Base-by-base conservation (phyloP, 1,284 basidiomycete genomes). In the Sanghuangporus sanghuang region DNA sequence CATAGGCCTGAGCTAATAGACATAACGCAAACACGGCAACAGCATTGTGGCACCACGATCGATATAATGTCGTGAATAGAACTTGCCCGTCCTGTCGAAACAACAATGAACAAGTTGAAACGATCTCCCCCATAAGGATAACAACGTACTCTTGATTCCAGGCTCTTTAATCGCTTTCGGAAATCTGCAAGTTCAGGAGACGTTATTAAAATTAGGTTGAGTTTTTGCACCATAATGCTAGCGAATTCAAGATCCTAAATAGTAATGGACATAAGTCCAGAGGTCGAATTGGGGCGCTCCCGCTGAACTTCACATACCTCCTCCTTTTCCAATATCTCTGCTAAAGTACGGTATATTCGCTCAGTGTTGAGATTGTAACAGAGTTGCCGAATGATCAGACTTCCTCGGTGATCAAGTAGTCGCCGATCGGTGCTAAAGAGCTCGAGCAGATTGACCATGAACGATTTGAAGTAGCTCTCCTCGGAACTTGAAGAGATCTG, bases 41-140 rank as follows among this genome's bases (percentile, higher is more conserved):
- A 0, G 97, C 92, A 72, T 98, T 98, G 73, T 99, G 97, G 74
- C 95, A 98, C 96, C 97, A 99, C 46, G 95, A 98, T 42, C 94
- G 85, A 73, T 99, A 99, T 18, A 99, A 78, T 0, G 90, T 92
- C 1, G 90, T 92, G 73, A 99, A 99, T 27, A 99, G 76, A 6
- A 87, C 87, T 77, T 98, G 95, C 0, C 96, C 95, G 68, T 99
- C 97, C 86, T 95, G 85, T 89, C 90, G 67, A 53, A 66, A 18
- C 32, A 35, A 35, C 61, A 18, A 38, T 57, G 54, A 46, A 42
- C 40, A 42, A 9, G 44, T 46, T 18, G 62, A 9, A 40, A 14
- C 66, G 40, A 40, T 67, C 18, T 11, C 36, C 2, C 2, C 64
- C 3, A 16, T 62, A 32, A 38, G 42, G 11, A 2, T 42, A n/a